These are phyloP conservation scores for Trichosporon sp. DNA, from an alignment of 1,284 basidiomycete species.

Conservation along the genomic window DNA sequence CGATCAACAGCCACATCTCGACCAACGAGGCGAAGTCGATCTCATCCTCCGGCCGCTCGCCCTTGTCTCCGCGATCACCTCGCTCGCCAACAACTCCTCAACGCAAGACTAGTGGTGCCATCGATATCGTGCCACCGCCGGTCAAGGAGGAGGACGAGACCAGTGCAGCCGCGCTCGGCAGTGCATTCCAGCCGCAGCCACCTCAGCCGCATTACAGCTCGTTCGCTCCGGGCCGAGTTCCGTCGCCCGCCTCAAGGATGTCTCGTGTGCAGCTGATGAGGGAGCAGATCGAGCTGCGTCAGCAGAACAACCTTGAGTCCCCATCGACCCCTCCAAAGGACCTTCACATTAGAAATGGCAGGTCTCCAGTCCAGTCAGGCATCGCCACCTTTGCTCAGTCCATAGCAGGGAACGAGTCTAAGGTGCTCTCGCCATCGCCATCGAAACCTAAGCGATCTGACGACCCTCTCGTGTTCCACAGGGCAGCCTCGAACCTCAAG, in stretches of 20 bases:
- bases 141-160: slow-evolving; percentile 2
- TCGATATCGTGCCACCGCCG: not conserved
- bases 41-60: not conserved
- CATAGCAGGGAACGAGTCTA: not conserved
- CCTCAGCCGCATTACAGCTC: not conserved
- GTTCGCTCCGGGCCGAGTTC: not conserved
- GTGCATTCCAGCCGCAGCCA: not conserved
- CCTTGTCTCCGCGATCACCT: not conserved
- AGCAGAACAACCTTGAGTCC: slow-evolving; percentile 6
- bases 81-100: not conserved
- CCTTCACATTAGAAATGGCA: not conserved
- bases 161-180: not conserved
- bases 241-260: slow-evolving; percentile 10
- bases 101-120: not conserved
- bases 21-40: not conserved
- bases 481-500: not conserved
- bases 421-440: not conserved
- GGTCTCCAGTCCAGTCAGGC: not conserved
- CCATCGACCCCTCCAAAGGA: not conserved
- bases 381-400: not conserved
- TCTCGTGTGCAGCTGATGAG: slow-evolving; percentile 22
- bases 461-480: not conserved
- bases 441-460: not conserved
- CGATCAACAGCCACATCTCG: not conserved
- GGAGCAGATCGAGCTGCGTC: slow-evolving; percentile 16